phyloP scores from a whole-genome alignment of 2,329 filamentous ascomycete species.

The Xylaria sp. region DNA sequence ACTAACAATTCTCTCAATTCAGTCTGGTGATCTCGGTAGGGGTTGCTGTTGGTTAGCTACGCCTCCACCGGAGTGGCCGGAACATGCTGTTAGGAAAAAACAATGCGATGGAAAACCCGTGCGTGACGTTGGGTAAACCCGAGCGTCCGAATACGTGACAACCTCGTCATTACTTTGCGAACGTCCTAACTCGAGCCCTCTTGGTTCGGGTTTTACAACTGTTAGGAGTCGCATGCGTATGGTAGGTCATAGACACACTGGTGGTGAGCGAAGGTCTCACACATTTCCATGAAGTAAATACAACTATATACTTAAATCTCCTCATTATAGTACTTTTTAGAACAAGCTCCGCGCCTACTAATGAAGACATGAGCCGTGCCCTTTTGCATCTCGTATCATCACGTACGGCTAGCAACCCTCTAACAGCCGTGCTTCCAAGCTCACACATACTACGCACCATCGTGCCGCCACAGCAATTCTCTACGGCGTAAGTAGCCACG shows the following conservation, averaged over 20 bases:
- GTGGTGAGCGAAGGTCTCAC: background rate
- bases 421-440: background rate
- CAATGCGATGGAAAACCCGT: constrained; percentile 2
- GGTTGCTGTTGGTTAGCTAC: background rate
- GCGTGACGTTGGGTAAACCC: background rate
- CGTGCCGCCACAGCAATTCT: background rate
- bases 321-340: background rate
- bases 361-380: background rate
- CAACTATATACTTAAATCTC: background rate
- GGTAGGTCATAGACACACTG: background rate
- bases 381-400: background rate
- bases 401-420: background rate
- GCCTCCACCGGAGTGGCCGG: background rate
- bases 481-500: background rate
- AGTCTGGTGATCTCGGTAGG: background rate
- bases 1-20: background rate
- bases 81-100: background rate
- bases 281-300: background rate
- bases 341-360: background rate
- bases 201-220: background rate
- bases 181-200: background rate
- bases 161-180: background rate
- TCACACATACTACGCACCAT: background rate
- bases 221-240: background rate
- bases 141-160: background rate